Evolutionary conservation across 768 basidiomycete genomes (phyloP), one percentile per base, ranked within the genome.

Genomic region (Leccinellum rugosiceps): DNA sequence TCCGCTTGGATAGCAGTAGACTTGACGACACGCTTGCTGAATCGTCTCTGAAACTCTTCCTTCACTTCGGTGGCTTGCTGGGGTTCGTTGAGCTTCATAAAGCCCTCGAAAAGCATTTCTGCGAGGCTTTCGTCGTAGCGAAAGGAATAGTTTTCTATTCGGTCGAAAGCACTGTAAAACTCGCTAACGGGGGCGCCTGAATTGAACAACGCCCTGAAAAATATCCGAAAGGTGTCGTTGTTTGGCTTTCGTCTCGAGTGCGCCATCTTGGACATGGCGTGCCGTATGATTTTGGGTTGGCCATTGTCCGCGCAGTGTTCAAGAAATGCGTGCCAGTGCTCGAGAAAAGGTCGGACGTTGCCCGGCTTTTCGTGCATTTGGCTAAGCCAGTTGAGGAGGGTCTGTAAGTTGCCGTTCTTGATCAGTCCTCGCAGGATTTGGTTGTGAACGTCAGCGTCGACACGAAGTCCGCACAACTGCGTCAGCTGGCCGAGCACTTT

Each of bases 271-370:
- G 58, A 74, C 65, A 59, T 78, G 65, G 60, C 65, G 21, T 65
- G 65, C 23, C 66, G 70, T 38, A 72, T 58, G 11, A 68, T 46
- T 30, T 53, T 64, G 46, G 64, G 58, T 52, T 71, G 67, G 14
- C 69, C 73, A 21, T 54, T 57, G 54, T 64, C 62, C 41, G 61
- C 65, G 56, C 77, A 78, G 17, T 67, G 69, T 35, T 79, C 73
- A 34, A 88, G 71, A 59, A 85, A 77, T 10, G 77, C 58, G 59
- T 86, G 80, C 74, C 83, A 84, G 56, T 85, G 83, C 21, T 79
- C 73, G 35, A 79, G 69, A 23, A 78, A 77, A 0, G 85, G 84
- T 5, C 66, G 67, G 45, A 78, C 59, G 34, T 76, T 64, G 2
- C 79, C 80, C 3, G 83, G 76, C 50, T 78, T 79, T 25, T 70